These are phyloP conservation scores for Phallus indusiatus DNA, from an alignment of 768 basidiomycete species.

Conservation along the genomic window DNA sequence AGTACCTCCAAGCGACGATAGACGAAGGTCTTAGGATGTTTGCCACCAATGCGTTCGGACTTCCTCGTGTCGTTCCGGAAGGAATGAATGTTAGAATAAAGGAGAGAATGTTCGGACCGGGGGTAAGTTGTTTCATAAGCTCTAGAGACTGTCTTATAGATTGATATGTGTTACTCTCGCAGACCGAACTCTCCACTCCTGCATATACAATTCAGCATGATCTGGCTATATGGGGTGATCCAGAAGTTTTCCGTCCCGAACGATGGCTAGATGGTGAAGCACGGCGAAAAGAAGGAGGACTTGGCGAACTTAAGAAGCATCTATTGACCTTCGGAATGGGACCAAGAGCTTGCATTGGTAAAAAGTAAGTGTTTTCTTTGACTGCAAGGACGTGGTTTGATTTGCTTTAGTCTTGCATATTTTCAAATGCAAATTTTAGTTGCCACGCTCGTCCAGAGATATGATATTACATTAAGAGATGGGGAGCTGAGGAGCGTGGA, in stretches of 20 bases:
- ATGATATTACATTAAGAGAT: conserved; percentile 11
- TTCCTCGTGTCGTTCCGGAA: conserved; percentile 25
- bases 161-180: not conserved
- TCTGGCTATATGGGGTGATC: conserved; percentile 24
- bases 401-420: conserved; percentile 10
- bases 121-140: conserved; percentile 8
- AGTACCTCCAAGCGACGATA: conserved; percentile 23
- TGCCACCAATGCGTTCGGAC: conserved; percentile 28
- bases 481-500: conserved; percentile 9
- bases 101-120: conserved; percentile 22
- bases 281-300: not conserved
- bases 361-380: conserved; percentile 1
- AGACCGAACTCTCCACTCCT: conserved; percentile 27
- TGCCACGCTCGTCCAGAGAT: conserved; percentile 10
- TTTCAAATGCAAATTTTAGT: conserved; percentile 13
- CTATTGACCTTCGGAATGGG: conserved; percentile 26
- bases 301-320: conserved; percentile 15
- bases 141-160: not conserved
- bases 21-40: conserved; percentile 25
- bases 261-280: conserved; percentile 23
- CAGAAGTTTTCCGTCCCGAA: conserved; percentile 26
- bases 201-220: conserved; percentile 27
- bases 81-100: conserved; percentile 15
- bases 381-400: too few species aligned
- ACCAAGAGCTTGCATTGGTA: conserved; percentile 20